Evolutionary conservation across 2,329 filamentous ascomycete species (phyloP).

Genomic region (Monilinia fructicola): DNA sequence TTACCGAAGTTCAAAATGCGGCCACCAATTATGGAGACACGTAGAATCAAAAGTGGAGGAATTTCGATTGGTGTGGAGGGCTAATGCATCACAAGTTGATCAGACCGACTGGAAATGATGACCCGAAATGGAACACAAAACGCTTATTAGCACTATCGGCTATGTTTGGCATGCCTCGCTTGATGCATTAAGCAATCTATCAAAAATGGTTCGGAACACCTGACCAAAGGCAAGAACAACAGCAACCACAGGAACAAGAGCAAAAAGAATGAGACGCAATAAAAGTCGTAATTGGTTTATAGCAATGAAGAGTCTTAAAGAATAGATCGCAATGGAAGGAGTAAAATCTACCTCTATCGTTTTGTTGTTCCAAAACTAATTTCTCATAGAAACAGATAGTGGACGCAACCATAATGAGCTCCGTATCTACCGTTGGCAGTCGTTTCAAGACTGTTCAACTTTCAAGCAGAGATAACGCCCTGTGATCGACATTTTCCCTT

Average conservation of each 20-base stretch:
- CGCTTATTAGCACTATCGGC: slow-evolving; percentile 27
- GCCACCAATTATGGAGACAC: slow-evolving; percentile 37
- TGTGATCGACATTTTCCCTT: slow-evolving; percentile 14
- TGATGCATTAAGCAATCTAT: slow-evolving; percentile 25
- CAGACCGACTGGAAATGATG: slow-evolving; percentile 38
- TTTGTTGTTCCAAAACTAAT: not conserved
- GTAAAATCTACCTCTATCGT: not conserved
- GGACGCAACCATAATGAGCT: not conserved
- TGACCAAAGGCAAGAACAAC: slow-evolving; percentile 8
- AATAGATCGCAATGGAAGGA: not conserved
- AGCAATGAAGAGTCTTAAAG: no score
- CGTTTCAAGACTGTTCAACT: not conserved
- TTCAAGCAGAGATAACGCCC: slow-evolving; percentile 14
- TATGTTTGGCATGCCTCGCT: slow-evolving; percentile 31
- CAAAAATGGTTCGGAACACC: not conserved
- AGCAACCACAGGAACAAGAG: not conserved
- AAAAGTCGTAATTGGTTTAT: not conserved
- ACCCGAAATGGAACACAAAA: slow-evolving; percentile 39
- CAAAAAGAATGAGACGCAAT: slow-evolving; percentile 1
- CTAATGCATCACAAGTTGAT: slow-evolving; percentile 35
- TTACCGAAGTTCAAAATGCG: slow-evolving; percentile 31
- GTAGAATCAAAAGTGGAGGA: slow-evolving; percentile 39
- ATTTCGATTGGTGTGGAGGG: slow-evolving; percentile 38
- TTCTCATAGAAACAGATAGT: slow-evolving; percentile 3
- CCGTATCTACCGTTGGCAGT: not conserved